Conservation (phyloP, 495 filamentous ascomycete species). For the Darksidea phi region DNA sequence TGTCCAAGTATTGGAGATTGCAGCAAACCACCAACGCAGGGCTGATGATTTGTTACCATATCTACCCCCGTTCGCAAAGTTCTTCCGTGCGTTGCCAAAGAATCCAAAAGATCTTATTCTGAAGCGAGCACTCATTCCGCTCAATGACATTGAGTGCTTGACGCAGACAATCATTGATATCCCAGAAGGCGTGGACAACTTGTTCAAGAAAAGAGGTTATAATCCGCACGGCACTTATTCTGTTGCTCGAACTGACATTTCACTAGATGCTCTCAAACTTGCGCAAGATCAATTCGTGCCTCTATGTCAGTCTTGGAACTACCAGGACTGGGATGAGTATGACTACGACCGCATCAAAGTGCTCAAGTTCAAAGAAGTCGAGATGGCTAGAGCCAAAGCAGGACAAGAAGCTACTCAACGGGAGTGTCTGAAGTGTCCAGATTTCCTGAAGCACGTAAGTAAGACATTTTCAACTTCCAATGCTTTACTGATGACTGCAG, state of each 20-base stretch:
- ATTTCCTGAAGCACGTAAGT: conserved; percentile 82
- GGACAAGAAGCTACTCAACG: conserved; percentile 57
- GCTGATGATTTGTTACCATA: conserved; percentile 79
- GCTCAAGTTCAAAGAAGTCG: conserved; percentile 68
- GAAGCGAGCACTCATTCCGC: conserved; percentile 62
- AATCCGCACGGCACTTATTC: neutral
- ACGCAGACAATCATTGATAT: conserved; percentile 71
- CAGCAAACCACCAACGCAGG: conserved; percentile 61
- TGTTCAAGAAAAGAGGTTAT: conserved; percentile 32
- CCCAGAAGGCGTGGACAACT: conserved; percentile 20
- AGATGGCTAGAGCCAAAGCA: conserved; percentile 64
- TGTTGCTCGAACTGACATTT: conserved; percentile 14
- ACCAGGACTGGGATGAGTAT: conserved; percentile 76
- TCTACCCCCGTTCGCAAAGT: conserved; percentile 60
- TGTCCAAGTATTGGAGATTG: conserved; percentile 75
- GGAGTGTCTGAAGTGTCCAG: conserved; percentile 62
- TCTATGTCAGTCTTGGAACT: conserved; percentile 67
- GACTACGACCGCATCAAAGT: conserved; percentile 79
- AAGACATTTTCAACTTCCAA: conserved; percentile 10
- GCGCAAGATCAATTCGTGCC: conserved; percentile 62
- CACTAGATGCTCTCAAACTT: conserved; percentile 45
- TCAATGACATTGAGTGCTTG: conserved; percentile 76
- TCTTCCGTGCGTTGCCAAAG: conserved; percentile 60
- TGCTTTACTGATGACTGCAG: conserved; percentile 40
- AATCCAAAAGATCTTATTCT: conserved; percentile 54